Conservation (phyloP, 208 protist species). For the Trypanosoma theileri region DNA sequence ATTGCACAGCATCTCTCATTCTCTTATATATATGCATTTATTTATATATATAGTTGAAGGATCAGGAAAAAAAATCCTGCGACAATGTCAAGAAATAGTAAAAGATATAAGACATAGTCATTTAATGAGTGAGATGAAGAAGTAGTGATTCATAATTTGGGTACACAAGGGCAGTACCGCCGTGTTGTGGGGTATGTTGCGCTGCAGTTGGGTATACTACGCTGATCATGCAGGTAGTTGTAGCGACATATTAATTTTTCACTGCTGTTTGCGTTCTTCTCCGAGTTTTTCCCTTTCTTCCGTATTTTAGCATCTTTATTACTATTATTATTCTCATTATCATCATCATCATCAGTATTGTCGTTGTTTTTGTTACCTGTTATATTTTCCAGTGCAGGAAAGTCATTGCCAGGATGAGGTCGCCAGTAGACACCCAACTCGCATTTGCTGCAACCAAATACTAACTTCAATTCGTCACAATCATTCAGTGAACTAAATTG, state of each 20-base stretch:
- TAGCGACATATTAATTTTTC: constrained; percentile 11
- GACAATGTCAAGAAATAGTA: constrained; percentile 1
- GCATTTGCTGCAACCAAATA: constrained; percentile 26
- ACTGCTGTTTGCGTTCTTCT: background rate
- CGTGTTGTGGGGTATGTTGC: constrained; percentile 9
- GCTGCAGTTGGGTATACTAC: constrained; percentile 20
- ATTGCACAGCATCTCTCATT: constrained; percentile 1
- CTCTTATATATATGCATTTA: background rate
- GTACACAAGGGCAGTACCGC: constrained; percentile 25
- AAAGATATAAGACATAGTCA: background rate
- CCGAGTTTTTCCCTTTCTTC: constrained; percentile 1
- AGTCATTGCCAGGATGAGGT: constrained; percentile 26
- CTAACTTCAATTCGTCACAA: constrained; percentile 16
- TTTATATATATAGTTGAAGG: background rate
- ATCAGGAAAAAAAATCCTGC: background rate
- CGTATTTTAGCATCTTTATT: background rate
- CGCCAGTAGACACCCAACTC: constrained; percentile 31
- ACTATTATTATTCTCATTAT: constrained; percentile 5
- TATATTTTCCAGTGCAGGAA: constrained; percentile 19
- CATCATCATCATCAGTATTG: background rate
- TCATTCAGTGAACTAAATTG: constrained; percentile 25
- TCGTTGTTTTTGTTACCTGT: background rate
- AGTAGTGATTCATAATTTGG: background rate
- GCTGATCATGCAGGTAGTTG: constrained; percentile 21
- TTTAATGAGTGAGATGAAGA: background rate